These are phyloP conservation scores for Choanephora cucurbitarum DNA, from an alignment of 371 early-diverging fungal species.

Conservation along the genomic window DNA sequence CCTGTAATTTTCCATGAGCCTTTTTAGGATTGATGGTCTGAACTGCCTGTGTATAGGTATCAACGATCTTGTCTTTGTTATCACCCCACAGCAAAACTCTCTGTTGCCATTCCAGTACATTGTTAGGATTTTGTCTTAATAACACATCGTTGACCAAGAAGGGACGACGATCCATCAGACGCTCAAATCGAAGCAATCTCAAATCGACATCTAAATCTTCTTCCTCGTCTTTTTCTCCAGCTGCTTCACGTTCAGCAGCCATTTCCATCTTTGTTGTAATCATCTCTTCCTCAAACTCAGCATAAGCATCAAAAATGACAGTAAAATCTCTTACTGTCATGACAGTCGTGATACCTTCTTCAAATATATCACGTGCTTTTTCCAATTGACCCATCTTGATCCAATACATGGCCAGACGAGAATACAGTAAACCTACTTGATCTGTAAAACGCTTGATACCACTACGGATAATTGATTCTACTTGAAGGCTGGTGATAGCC, in stretches of 20 bases:
- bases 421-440: conserved; percentile 89
- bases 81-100: conserved; percentile 75
- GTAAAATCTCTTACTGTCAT: conserved; percentile 94
- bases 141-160: conserved; percentile 94
- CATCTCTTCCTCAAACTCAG: conserved; percentile 86
- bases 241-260: conserved; percentile 59
- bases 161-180: conserved; percentile 91
- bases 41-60: conserved; percentile 82
- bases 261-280: conserved; percentile 80
- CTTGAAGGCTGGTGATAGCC: conserved; percentile 63
- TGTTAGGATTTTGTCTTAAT: conserved; percentile 91
- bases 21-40: conserved; percentile 80
- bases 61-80: conserved; percentile 61
- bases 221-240: conserved; percentile 50
- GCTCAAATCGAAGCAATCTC: conserved; percentile 82
- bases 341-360: conserved; percentile 86
- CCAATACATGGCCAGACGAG: conserved; percentile 84
- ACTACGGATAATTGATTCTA: conserved; percentile 84
- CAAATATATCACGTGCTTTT: conserved; percentile 89
- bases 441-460: conserved; percentile 87
- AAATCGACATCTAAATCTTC: conserved; percentile 83
- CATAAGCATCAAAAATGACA: conserved; percentile 94
- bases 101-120: conserved; percentile 90
- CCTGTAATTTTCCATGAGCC: conserved; percentile 75
- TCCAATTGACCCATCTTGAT: conserved; percentile 80